Evolutionary conservation across 2,329 filamentous ascomycete genomes (phyloP).

Genomic region (Paracamarosporium sp.): DNA sequence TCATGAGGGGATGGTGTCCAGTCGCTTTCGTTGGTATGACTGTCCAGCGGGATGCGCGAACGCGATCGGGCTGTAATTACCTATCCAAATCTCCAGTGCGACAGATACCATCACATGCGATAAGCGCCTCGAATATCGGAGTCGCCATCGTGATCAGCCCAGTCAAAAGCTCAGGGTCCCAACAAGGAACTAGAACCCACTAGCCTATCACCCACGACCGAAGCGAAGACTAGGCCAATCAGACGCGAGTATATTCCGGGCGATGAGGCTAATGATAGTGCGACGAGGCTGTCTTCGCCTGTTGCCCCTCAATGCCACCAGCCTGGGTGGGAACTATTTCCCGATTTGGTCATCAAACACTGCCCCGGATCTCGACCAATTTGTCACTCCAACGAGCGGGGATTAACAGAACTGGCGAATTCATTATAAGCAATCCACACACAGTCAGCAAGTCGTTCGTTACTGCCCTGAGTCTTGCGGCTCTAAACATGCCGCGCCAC

Average conservation of each 20-base stretch:
- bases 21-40: neutral
- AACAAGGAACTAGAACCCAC: neutral
- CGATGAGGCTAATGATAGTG: slow-evolving; percentile 2
- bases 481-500: neutral
- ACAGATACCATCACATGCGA: neutral
- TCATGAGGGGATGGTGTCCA: neutral
- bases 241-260: neutral
- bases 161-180: neutral
- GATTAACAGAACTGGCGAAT: neutral
- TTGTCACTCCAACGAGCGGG: neutral
- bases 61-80: slow-evolving; percentile 4
- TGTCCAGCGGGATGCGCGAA: neutral
- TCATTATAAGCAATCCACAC: neutral
- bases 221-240: neutral
- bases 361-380: neutral
- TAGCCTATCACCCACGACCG: neutral
- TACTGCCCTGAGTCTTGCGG: neutral
- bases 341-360: slow-evolving; percentile 5
- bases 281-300: neutral
- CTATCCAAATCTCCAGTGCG: neutral
- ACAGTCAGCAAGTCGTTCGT: neutral
- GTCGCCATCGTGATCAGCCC: neutral
- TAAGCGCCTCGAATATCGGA: neutral
- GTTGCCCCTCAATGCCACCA: neutral
- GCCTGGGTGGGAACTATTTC: slow-evolving; percentile 6